Conservation (phyloP, 2,329 filamentous ascomycete species). For the Fusarium sublunatum region DNA sequence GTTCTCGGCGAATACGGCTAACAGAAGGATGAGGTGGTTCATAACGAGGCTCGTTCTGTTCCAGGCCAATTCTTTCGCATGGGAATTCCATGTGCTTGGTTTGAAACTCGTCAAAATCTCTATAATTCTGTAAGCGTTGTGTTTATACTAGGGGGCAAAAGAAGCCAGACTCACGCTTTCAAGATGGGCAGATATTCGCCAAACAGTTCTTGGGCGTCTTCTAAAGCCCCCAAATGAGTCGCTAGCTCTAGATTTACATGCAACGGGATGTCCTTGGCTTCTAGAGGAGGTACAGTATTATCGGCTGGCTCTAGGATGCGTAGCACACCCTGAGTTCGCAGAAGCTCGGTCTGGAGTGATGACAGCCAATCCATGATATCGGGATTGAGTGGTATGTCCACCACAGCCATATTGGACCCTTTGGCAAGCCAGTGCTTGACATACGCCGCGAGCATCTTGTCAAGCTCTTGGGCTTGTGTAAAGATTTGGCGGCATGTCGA, state of each 20-base stretch:
- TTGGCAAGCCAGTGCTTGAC: conserved; percentile 24
- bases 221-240: conserved; percentile 8
- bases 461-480: conserved; percentile 27
- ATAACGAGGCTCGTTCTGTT: neutral
- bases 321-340: conserved; percentile 17
- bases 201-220: conserved; percentile 1
- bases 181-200: conserved; percentile 38
- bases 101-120: conserved; percentile 39
- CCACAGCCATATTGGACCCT: conserved; percentile 10
- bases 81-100: conserved; percentile 33
- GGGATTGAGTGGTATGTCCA: conserved; percentile 30
- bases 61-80: rapidly evolving
- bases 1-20: conserved; percentile 27
- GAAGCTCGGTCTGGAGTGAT: too few species aligned
- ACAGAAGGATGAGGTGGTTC: conserved; percentile 27
- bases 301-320: neutral
- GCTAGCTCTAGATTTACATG: conserved; percentile 16
- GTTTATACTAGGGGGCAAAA: rapidly evolving
- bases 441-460: conserved; percentile 31
- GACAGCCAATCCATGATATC: conserved; percentile 28
- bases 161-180: conserved; percentile 25
- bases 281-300: neutral
- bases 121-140: neutral
- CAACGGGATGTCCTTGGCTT: conserved; percentile 20
- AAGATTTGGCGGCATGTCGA: conserved; percentile 25